Percentiles rank a stretch among this genome's conserved stretches.
These are phyloP conservation scores for Lepidopterella palustris DNA, from an alignment of 495 filamentous ascomycete genomes.

Conservation along the genomic window DNA sequence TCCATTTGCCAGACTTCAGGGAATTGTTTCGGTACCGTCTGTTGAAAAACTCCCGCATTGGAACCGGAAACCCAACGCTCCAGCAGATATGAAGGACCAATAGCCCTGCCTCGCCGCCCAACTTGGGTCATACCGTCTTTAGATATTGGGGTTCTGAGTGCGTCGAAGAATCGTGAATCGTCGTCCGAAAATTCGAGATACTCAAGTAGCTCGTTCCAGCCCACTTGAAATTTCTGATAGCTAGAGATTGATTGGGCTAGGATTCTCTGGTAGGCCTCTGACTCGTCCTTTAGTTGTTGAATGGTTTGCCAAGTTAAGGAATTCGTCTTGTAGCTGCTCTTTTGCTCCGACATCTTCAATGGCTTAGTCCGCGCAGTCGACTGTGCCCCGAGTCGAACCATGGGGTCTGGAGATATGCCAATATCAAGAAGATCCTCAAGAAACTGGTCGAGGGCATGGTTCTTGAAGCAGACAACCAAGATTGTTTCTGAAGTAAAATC, in stretches of 20 bases:
- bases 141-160: slow-evolving; percentile 45
- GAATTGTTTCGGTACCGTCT: background rate
- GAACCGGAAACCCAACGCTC: slow-evolving; percentile 50
- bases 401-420: slow-evolving; percentile 47
- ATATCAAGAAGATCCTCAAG: slow-evolving; percentile 60
- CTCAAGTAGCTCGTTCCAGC: slow-evolving; percentile 45
- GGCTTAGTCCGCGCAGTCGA: slow-evolving; percentile 45
- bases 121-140: slow-evolving; percentile 43
- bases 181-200: slow-evolving; percentile 56
- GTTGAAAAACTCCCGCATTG: slow-evolving; percentile 40
- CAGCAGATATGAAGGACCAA: slow-evolving; percentile 49
- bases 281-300: slow-evolving; percentile 34
- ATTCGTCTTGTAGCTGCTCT: slow-evolving; percentile 24
- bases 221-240: slow-evolving; percentile 37
- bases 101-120: slow-evolving; percentile 42
- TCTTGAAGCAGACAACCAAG: slow-evolving; percentile 58
- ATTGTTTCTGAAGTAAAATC: slow-evolving; percentile 48
- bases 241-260: slow-evolving; percentile 33
- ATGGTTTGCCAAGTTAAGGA: slow-evolving; percentile 39
- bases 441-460: slow-evolving; percentile 56
- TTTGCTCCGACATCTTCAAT: slow-evolving; percentile 47
- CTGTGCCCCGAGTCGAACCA: slow-evolving; percentile 66
- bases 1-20: slow-evolving; percentile 50
- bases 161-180: slow-evolving; percentile 50
- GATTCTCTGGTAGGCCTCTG: slow-evolving; percentile 18